Evolutionary conservation across 1,284 basidiomycete species (phyloP).

Genomic region (Leccinum brunneo-olivaceum): DNA sequence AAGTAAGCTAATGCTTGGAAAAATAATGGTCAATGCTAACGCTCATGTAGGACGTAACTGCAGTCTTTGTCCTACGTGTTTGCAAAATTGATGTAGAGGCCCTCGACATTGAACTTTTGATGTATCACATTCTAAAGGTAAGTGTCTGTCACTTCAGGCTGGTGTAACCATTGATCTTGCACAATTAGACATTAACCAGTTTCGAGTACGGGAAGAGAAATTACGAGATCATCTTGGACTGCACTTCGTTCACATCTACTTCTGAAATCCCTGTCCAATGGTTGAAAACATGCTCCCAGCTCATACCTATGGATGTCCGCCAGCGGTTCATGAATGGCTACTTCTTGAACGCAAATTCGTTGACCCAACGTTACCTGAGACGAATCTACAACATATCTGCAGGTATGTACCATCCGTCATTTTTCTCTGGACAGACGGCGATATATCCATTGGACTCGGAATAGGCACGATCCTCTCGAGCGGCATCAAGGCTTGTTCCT

Average conservation of each 20-base stretch:
- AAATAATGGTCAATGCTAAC: slow-evolving; percentile 5
- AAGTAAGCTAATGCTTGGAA: slow-evolving; percentile 38
- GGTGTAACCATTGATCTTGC: not conserved
- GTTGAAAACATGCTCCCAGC: slow-evolving; percentile 74
- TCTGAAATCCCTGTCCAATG: slow-evolving; percentile 79
- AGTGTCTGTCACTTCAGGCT: slow-evolving; percentile 9
- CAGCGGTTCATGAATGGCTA: slow-evolving; percentile 53
- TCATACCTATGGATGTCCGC: slow-evolving; percentile 67
- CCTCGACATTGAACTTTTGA: slow-evolving; percentile 79
- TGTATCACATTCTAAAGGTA: slow-evolving; percentile 79
- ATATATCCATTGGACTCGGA: slow-evolving; percentile 6
- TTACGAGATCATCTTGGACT: slow-evolving; percentile 78
- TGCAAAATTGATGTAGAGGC: slow-evolving; percentile 75
- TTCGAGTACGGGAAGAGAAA: slow-evolving; percentile 40
- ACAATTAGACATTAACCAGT: slow-evolving; percentile 34
- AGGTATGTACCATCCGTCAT: slow-evolving; percentile 38
- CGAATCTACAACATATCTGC: slow-evolving; percentile 70
- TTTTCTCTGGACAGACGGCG: not conserved
- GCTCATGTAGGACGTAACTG: slow-evolving; percentile 39
- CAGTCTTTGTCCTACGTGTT: slow-evolving; percentile 57
- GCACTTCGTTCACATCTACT: slow-evolving; percentile 70
- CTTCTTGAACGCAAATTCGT: slow-evolving; percentile 75
- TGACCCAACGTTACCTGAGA: slow-evolving; percentile 69
- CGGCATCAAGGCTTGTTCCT: slow-evolving; percentile 52
- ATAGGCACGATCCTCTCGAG: slow-evolving; percentile 51